Percentiles rank a stretch among this genome's conserved stretches.
Evolutionary conservation across 495 filamentous ascomycete genomes (phyloP).

Genomic region (Amphirosellinia nigrospora): DNA sequence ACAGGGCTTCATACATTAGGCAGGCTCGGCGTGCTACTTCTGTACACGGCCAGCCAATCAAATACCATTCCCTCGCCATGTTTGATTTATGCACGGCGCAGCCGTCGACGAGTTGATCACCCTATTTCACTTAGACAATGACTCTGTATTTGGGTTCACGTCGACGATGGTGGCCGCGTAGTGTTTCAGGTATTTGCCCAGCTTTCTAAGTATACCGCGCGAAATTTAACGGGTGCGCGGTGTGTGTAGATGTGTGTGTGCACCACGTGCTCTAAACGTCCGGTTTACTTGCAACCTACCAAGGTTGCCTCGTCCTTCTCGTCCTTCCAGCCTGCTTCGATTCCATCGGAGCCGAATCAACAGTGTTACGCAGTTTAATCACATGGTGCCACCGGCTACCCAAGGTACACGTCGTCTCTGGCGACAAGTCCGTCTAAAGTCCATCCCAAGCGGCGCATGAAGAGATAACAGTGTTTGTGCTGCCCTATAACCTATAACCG

Average conservation of each 20-base stretch:
- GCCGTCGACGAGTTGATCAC: background rate
- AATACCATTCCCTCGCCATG: background rate
- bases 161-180: background rate
- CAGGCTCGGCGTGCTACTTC: background rate
- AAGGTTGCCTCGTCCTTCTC: background rate
- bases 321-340: background rate
- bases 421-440: background rate
- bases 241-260: background rate
- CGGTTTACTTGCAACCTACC: background rate
- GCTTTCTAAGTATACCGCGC: constrained; percentile 5
- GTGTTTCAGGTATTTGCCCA: background rate
- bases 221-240: no score
- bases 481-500: background rate
- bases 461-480: background rate
- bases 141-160: background rate
- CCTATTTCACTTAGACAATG: background rate
- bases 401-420: background rate
- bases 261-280: background rate
- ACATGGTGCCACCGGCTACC: background rate
- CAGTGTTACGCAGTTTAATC: background rate
- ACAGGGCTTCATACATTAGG: background rate
- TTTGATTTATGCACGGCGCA: background rate
- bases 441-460: background rate
- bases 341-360: background rate
- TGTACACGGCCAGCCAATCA: constrained; percentile 8